Evolutionary conservation across 106 monocot genomes (phyloP).

Genomic region (Acanthochlamys bracteata): DNA sequence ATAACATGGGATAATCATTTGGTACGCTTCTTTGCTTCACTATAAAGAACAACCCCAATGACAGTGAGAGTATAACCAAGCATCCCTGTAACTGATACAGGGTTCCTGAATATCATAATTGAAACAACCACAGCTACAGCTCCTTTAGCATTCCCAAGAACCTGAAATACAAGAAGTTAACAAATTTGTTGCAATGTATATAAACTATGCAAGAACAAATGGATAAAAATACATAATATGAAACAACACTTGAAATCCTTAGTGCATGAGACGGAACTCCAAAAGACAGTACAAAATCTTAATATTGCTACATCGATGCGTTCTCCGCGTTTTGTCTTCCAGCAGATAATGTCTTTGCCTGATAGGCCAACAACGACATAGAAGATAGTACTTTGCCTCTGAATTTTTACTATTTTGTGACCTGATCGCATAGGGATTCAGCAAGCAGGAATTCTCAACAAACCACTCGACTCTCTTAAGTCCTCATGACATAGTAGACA

Average conservation of each 20-base stretch:
- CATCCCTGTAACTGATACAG: slow-evolving; percentile 84
- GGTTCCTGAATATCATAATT: slow-evolving; percentile 78
- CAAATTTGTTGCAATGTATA: background rate
- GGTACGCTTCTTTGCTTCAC: slow-evolving; percentile 80
- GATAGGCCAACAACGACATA: too few species aligned
- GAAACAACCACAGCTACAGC: slow-evolving; percentile 88
- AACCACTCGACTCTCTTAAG: too few species aligned
- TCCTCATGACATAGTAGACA: too few species aligned
- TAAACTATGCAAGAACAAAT: background rate
- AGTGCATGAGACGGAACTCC: too few species aligned
- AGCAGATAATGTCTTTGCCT: background rate
- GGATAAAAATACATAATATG: background rate
- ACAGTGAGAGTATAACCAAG: slow-evolving; percentile 82
- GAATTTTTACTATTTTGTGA: too few species aligned
- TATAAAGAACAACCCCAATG: slow-evolving; percentile 73
- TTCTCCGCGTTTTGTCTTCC: background rate
- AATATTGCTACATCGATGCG: background rate
- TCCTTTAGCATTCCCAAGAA: slow-evolving; percentile 94
- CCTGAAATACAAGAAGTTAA: slow-evolving; percentile 31
- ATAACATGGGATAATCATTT: slow-evolving; percentile 29
- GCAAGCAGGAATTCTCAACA: too few species aligned
- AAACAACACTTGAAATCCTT: too few species aligned
- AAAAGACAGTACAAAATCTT: background rate
- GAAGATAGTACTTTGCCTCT: too few species aligned
- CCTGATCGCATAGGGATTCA: too few species aligned